Evolutionary conservation across 2,329 filamentous ascomycete genomes (phyloP).

Genomic region (Ascochyta rabiei): DNA sequence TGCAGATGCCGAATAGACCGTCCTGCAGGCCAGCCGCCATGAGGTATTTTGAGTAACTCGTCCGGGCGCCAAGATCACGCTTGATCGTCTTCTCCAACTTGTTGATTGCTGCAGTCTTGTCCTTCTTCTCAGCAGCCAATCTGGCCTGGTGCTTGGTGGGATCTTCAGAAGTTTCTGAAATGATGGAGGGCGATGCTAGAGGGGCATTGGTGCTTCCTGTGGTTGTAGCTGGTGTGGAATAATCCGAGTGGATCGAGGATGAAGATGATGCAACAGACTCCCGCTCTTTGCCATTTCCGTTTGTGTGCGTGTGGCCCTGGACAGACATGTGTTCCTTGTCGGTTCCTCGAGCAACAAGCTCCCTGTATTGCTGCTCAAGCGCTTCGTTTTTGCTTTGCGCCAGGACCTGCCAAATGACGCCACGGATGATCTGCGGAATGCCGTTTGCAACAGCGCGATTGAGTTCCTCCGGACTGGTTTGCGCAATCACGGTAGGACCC

Average conservation of each 20-base stretch:
- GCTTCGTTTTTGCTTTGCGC: slow-evolving; percentile 95
- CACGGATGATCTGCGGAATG: slow-evolving; percentile 91
- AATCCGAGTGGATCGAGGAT: slow-evolving; percentile 82
- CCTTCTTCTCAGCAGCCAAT: slow-evolving; percentile 71
- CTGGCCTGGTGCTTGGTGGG: slow-evolving; percentile 68
- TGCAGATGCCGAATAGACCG: slow-evolving; percentile 92
- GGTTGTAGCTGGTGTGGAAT: slow-evolving; percentile 66
- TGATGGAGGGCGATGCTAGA: slow-evolving; percentile 58
- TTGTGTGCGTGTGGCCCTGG: slow-evolving; percentile 47
- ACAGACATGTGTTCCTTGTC: slow-evolving; percentile 66
- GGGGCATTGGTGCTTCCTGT: slow-evolving; percentile 50
- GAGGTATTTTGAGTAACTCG: slow-evolving; percentile 96
- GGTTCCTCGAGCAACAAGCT: slow-evolving; percentile 78
- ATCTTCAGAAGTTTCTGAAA: slow-evolving; percentile 65
- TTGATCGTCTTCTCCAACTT: slow-evolving; percentile 93
- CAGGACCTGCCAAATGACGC: slow-evolving; percentile 98
- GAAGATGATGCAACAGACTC: slow-evolving; percentile 77
- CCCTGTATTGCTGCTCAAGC: slow-evolving; percentile 83
- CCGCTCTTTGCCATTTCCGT: slow-evolving; percentile 62
- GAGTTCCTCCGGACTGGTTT: slow-evolving; percentile 86
- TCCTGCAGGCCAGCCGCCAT: slow-evolving; percentile 91
- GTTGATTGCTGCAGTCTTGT: slow-evolving; percentile 72
- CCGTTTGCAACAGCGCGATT: slow-evolving; percentile 90
- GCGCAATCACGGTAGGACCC: slow-evolving; percentile 84
- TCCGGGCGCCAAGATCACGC: slow-evolving; percentile 87